Evolutionary conservation across 495 filamentous ascomycete genomes (phyloP), one percentile per base, ranked within the genome.

Genomic region (Apiosordaria backusii): DNA sequence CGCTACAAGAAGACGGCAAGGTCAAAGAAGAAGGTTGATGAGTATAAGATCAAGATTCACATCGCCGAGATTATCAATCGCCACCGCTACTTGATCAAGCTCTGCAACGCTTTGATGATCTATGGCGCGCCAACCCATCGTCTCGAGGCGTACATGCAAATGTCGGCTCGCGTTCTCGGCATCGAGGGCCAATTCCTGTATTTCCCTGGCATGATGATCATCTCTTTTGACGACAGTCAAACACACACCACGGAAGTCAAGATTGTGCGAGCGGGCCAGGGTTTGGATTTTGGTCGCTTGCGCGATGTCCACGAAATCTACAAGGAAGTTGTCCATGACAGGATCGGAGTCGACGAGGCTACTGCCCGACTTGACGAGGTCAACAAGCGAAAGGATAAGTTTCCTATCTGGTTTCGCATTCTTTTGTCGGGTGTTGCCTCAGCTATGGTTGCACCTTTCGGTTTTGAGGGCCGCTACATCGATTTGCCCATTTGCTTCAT

Each of bases 161-260:
- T 93, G 92, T 91, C 91, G 16, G 88, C 93, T 25, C 85, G 91
- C 3, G 91, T 96, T 4, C 84, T 98, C 55, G 90, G 94, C 75
- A 93, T 97, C 57, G 90, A 97, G 66, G 91, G 88, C 53, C 92
- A 96, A 66, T 97, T 96, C 71, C 78, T 97, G 53, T 97, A 97
- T 73, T 88, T 97, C 23, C 94, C 94, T 1, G 92, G 92, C 21
- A 96, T 91, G 71, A 98, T 97, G 94, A 91, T 98, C 67, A 89
- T 97, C 65, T 92, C 92, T 4, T 97, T 98, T 72, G 94, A 96
- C 71, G 94, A 98, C 77, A 83, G 85, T 24, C 84, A 88, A 24
- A 96, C 92, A 9, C 93, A 97, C 72, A 97, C 94, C 9, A 92
- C 93, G 6, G 94, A 97, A 75, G 90, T 97, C 61, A 94, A 95